phyloP scores from a whole-genome alignment of 441 rosid species.

The Metrosideros polymorpha region DNA sequence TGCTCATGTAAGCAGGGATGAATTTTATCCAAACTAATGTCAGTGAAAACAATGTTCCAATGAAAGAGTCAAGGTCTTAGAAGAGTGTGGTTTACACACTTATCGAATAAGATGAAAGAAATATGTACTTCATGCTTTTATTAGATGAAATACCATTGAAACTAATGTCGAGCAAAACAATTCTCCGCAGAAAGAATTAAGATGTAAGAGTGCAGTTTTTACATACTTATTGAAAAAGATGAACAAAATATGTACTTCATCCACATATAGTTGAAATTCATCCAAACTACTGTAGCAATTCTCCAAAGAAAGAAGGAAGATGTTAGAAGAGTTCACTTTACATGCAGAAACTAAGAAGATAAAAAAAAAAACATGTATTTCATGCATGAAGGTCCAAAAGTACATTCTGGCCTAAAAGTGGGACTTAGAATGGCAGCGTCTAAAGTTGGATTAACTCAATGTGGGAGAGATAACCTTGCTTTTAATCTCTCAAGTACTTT shows the following conservation, averaged over 20 bases:
- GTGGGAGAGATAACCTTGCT: constrained; percentile 46
- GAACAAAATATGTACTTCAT: neutral
- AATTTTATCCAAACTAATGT: neutral
- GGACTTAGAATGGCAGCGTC: neutral
- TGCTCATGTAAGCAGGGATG: neutral
- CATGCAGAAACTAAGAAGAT: neutral
- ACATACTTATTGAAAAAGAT: neutral
- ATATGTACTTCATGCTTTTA: neutral
- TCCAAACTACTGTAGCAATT: neutral
- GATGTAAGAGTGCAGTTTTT: neutral
- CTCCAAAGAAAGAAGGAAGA: neutral
- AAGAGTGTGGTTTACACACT: neutral
- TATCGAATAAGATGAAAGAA: neutral
- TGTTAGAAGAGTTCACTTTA: neutral
- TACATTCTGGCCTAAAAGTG: neutral
- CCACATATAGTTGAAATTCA: neutral
- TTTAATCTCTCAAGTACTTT: constrained; percentile 93
- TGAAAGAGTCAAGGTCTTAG: neutral
- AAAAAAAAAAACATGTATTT: neutral
- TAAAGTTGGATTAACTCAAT: neutral
- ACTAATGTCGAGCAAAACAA: neutral
- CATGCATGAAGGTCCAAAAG: neutral
- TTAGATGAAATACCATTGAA: neutral
- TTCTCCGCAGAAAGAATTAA: neutral
- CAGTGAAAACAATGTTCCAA: neutral